Evolutionary conservation across 345 rosid genomes (phyloP).

Genomic region (Carallia pectinifolia): DNA sequence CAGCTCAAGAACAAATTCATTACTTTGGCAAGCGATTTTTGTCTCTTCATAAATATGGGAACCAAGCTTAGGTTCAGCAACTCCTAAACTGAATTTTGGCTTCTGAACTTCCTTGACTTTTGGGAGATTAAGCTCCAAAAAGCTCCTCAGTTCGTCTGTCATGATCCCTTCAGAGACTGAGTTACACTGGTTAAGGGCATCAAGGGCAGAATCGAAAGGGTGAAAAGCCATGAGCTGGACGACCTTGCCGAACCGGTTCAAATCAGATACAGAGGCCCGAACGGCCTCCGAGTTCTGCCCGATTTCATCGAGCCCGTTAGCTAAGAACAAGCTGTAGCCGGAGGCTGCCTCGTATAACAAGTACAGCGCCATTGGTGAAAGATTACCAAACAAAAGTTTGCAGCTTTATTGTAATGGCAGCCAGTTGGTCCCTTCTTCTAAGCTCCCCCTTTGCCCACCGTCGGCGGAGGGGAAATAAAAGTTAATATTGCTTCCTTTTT

Average conservation of each 20-base stretch:
- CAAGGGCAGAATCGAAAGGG: constrained; percentile 64
- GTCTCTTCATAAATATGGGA: constrained; percentile 76
- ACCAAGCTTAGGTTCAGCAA: constrained; percentile 83
- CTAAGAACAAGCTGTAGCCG: constrained; percentile 56
- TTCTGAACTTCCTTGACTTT: constrained; percentile 82
- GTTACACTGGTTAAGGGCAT: constrained; percentile 76
- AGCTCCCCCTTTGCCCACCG: too few species aligned
- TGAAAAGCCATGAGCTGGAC: constrained; percentile 69
- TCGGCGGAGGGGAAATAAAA: background rate
- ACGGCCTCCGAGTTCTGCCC: constrained; percentile 86
- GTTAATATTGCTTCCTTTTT: too few species aligned
- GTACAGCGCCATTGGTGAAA: constrained; percentile 46
- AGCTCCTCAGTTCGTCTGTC: constrained; percentile 84
- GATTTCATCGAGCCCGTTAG: constrained; percentile 69
- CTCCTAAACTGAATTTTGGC: constrained; percentile 74
- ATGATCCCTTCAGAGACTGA: constrained; percentile 76
- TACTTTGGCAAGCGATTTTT: constrained; percentile 81
- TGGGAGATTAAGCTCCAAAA: constrained; percentile 84
- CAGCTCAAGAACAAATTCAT: constrained; percentile 81
- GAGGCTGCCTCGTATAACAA: constrained; percentile 70
- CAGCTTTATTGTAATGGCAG: background rate
- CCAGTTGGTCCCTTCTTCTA: too few species aligned
- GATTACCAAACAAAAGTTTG: background rate
- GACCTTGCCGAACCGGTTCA: constrained; percentile 75
- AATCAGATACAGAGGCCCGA: constrained; percentile 61